Evolutionary conservation across 108 stramenopile genomes (phyloP).

Genomic region (Discostella pseudostelligera): DNA sequence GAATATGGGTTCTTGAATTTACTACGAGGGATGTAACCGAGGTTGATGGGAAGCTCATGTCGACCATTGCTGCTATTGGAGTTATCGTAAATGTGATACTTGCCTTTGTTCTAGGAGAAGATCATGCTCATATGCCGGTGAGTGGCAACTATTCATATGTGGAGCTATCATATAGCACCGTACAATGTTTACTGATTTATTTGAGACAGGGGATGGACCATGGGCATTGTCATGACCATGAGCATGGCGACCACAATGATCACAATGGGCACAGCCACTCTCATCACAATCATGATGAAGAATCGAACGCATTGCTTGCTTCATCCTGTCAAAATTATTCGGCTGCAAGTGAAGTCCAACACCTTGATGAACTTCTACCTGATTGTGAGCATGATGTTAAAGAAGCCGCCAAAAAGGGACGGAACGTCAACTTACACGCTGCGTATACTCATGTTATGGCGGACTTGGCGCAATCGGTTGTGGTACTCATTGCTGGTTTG

Average conservation of each 20-base stretch:
- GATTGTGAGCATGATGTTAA: conserved; percentile 3
- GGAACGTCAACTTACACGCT: conserved; percentile 89
- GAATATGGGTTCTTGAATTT: conserved; percentile 45
- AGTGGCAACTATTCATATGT: conserved; percentile 27
- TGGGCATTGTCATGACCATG: conserved; percentile 35
- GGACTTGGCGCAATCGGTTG: conserved; percentile 91
- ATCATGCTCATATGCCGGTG: conserved; percentile 81
- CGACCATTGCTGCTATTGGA: conserved; percentile 81
- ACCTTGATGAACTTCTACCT: conserved; percentile 31
- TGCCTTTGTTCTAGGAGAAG: conserved; percentile 77
- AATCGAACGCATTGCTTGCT: conserved; percentile 4
- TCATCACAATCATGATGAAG: conserved; percentile 22
- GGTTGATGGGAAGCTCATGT: conserved; percentile 93
- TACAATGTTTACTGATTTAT: neutral
- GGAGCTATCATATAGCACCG: conserved; percentile 10
- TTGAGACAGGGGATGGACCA: conserved; percentile 22
- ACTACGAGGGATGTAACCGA: conserved; percentile 33
- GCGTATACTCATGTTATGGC: conserved; percentile 94
- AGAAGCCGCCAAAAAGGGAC: conserved; percentile 10
- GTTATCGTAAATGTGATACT: conserved; percentile 90
- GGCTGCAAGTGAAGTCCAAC: conserved; percentile 18
- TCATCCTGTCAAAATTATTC: conserved; percentile 10
- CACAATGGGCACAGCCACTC: conserved; percentile 4
- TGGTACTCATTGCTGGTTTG: conserved; percentile 88
- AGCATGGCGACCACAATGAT: conserved; percentile 22